Evolutionary conservation across 2,329 filamentous ascomycete species (phyloP).

Genomic region (Epichloe festucae): DNA sequence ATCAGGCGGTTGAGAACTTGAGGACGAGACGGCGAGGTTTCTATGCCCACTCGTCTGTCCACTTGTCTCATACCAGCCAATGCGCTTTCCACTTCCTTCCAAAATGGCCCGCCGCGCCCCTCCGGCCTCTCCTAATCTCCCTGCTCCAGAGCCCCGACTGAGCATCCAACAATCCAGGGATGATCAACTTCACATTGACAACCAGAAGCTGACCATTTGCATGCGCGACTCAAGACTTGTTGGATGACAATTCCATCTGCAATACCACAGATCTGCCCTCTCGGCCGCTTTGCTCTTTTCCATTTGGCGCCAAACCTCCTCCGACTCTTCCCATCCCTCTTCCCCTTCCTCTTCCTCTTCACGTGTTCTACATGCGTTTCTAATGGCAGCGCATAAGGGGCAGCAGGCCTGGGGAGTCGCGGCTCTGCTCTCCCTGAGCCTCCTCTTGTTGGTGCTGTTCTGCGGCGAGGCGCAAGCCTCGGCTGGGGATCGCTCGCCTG

Average conservation of each 20-base stretch:
- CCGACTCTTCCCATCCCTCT: background rate
- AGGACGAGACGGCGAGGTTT: no score
- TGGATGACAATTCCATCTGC: background rate
- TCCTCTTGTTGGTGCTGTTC: constrained; percentile 27
- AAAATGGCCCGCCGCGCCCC: background rate
- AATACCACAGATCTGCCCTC: background rate
- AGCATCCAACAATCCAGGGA: background rate
- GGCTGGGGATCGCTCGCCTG: constrained; percentile 69
- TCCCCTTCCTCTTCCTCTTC: background rate
- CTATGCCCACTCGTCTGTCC: no score
- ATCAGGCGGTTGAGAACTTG: no score
- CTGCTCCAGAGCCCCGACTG: background rate
- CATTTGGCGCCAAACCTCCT: background rate
- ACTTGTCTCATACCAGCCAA: no score
- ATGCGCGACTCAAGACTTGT: background rate
- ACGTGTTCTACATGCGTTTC: constrained; percentile 16
- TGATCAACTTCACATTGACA: background rate
- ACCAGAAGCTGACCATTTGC: background rate
- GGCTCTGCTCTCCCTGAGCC: constrained; percentile 18
- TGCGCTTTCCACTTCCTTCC: no score
- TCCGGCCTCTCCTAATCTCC: background rate
- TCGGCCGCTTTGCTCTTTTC: background rate
- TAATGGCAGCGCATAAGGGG: constrained; percentile 21
- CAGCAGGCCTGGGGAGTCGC: constrained; percentile 18
- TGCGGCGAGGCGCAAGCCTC: constrained; percentile 50